Evolutionary conservation across 495 filamentous ascomycete species (phyloP).

Genomic region (Penicillium waksmanii): DNA sequence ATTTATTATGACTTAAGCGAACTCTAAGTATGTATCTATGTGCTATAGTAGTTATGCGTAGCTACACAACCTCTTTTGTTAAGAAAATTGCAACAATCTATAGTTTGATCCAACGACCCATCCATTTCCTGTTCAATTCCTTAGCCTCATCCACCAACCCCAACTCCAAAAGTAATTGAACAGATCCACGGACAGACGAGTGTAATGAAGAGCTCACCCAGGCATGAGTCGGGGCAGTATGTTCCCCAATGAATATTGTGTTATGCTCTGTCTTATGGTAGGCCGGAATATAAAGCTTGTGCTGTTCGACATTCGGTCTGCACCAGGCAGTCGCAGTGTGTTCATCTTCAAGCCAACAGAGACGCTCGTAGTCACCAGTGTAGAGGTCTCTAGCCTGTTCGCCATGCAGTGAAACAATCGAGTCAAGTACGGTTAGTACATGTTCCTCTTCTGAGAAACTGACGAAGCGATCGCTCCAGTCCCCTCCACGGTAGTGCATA

Average conservation of each 20-base stretch:
- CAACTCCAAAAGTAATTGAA: slow-evolving; percentile 66
- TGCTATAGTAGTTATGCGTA: too few relatives aligned
- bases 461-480: slow-evolving; percentile 48
- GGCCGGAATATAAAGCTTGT: slow-evolving; percentile 66
- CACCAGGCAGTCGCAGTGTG: slow-evolving; percentile 56
- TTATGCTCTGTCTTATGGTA: slow-evolving; percentile 67
- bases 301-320: slow-evolving; percentile 57
- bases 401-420: slow-evolving; percentile 63
- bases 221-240: slow-evolving; percentile 68
- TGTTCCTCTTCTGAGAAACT: slow-evolving; percentile 55
- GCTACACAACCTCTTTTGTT: background rate
- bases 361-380: slow-evolving; percentile 59
- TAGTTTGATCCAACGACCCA: slow-evolving; percentile 61
- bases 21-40: too few relatives aligned
- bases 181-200: slow-evolving; percentile 60
- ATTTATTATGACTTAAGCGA: too few relatives aligned
- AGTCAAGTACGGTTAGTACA: slow-evolving; percentile 55
- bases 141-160: slow-evolving; percentile 72
- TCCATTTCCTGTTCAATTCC: slow-evolving; percentile 61
- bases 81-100: background rate
- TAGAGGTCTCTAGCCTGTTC: slow-evolving; percentile 54
- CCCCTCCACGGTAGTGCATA: slow-evolving; percentile 56
- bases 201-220: slow-evolving; percentile 69
- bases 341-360: slow-evolving; percentile 61
- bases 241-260: slow-evolving; percentile 69